phyloP scores from a whole-genome alignment of 2,329 filamentous ascomycete species.

The Colletotrichum acutatum region DNA sequence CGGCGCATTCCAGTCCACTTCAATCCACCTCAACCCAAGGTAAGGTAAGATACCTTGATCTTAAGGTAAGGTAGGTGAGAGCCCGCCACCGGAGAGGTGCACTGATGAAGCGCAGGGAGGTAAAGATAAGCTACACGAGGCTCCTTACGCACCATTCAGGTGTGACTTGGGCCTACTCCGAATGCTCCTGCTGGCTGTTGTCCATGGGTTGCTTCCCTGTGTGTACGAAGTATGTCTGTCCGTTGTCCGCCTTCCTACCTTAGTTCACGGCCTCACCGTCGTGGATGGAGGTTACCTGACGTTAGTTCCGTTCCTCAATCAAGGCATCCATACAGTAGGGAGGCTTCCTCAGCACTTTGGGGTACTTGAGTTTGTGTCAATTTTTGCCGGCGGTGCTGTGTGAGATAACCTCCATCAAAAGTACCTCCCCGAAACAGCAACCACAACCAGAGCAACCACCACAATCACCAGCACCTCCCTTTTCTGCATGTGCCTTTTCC shows the following conservation, averaged over 20 bases:
- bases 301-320: slow-evolving; percentile 11
- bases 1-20: background rate
- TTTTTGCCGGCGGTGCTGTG: background rate
- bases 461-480: background rate
- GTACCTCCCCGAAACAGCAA: slow-evolving; percentile 1
- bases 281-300: slow-evolving; percentile 23
- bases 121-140: background rate
- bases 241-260: background rate
- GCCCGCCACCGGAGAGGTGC: background rate
- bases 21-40: background rate
- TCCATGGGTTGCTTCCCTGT: no score
- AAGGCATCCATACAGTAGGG: background rate
- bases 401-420: background rate
- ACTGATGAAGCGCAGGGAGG: background rate
- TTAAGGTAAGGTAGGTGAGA: background rate
- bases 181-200: background rate
- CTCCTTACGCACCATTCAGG: slow-evolving; percentile 16
- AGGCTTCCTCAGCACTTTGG: background rate
- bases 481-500: slow-evolving; percentile 26
- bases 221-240: background rate
- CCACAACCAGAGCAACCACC: background rate
- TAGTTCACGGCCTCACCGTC: background rate
- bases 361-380: slow-evolving; percentile 4
- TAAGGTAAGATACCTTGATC: no score
- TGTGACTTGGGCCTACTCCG: slow-evolving; percentile 19